phyloP scores from a whole-genome alignment of 1,284 basidiomycete genomes.

The Ceratobasidium sp. region DNA sequence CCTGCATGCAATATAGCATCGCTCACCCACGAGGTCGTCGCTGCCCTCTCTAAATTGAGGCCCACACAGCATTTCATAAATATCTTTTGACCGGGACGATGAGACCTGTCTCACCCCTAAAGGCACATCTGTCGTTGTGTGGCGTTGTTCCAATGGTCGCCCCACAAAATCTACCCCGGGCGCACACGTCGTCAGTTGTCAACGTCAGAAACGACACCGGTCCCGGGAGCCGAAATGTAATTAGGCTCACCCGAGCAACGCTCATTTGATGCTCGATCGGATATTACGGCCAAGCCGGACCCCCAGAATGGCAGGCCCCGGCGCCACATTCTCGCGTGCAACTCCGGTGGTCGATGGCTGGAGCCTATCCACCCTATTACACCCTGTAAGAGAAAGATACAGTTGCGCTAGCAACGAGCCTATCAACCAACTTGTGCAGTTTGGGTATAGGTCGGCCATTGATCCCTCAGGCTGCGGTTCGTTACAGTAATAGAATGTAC shows the following conservation, averaged over 20 bases:
- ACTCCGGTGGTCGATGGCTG: neutral
- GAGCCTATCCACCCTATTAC: neutral
- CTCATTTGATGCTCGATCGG: conserved; percentile 5
- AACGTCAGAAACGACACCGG: neutral
- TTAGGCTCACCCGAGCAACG: neutral
- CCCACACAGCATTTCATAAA: too few relatives aligned
- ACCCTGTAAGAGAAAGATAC: neutral
- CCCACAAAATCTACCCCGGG: neutral
- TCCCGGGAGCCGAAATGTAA: neutral
- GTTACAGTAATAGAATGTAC: neutral
- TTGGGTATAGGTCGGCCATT: neutral
- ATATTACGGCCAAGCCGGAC: neutral
- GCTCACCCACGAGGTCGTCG: too few relatives aligned
- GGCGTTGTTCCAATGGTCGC: too few relatives aligned
- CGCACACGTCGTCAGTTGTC: neutral
- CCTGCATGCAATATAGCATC: too few relatives aligned
- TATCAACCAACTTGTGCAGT: neutral
- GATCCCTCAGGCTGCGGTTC: neutral
- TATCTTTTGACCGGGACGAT: too few relatives aligned
- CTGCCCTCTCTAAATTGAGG: too few relatives aligned
- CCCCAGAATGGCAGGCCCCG: neutral
- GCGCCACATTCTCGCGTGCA: neutral
- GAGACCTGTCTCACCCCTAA: too few relatives aligned
- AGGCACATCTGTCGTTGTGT: too few relatives aligned
- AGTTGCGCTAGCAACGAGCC: conserved; percentile 4